These are phyloP conservation scores for Potentilla sterilis DNA, from an alignment of 306 rosid species.

Conservation along the genomic window DNA sequence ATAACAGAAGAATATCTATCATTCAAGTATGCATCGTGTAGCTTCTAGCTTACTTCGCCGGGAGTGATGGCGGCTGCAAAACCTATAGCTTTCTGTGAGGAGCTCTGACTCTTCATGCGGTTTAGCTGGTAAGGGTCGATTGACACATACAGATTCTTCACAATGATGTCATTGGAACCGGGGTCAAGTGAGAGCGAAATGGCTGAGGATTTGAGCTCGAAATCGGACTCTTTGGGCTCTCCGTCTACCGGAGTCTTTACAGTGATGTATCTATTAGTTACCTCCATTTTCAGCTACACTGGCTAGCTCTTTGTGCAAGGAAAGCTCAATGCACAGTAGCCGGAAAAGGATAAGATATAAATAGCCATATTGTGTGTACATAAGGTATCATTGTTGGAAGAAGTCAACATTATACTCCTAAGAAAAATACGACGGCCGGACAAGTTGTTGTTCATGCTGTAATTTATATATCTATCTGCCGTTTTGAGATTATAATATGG, in stretches of 20 bases:
- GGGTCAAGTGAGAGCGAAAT: conserved; percentile 27
- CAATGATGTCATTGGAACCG: conserved; percentile 44
- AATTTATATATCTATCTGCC: no score
- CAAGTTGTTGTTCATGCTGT: no score
- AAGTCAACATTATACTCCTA: no score
- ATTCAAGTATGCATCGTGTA: not conserved
- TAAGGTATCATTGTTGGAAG: no score
- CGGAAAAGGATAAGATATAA: not conserved
- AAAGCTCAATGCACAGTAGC: not conserved
- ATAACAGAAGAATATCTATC: not conserved
- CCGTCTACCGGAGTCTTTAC: conserved; percentile 39
- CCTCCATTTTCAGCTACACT: conserved; percentile 20
- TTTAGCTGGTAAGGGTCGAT: conserved; percentile 65
- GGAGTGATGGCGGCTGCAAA: conserved; percentile 40
- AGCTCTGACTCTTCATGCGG: conserved; percentile 50
- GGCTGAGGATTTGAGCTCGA: conserved; percentile 42
- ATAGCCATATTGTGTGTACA: not conserved
- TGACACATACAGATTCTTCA: conserved; percentile 58
- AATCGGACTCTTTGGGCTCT: conserved; percentile 49
- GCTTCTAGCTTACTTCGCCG: conserved; percentile 33
- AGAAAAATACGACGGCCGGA: no score
- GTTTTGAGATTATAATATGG: no score
- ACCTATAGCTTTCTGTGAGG: conserved; percentile 37
- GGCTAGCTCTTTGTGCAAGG: not conserved
- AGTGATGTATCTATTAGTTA: conserved; percentile 44